These are phyloP conservation scores for Penicillium daleae DNA, from an alignment of 495 filamentous ascomycete genomes.

Conservation along the genomic window DNA sequence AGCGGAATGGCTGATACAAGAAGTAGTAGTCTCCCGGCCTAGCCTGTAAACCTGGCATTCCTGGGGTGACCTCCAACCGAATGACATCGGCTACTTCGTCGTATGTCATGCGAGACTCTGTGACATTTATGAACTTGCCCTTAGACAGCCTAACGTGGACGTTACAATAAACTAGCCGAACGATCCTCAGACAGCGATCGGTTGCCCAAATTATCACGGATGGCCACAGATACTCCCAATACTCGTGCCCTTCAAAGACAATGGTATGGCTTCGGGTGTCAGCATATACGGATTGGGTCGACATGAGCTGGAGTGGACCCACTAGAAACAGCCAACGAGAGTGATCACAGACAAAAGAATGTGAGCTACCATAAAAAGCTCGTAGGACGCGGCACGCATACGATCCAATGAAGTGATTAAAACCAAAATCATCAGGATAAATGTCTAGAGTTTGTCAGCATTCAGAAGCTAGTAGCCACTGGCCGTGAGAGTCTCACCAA, in stretches of 20 bases:
- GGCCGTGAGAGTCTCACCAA: slow-evolving; percentile 25
- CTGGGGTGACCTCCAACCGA: slow-evolving; percentile 48
- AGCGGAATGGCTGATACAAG: slow-evolving; percentile 54
- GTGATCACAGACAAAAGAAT: slow-evolving; percentile 54
- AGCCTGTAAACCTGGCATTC: slow-evolving; percentile 36
- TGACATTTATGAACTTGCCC: slow-evolving; percentile 26
- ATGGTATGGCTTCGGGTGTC: slow-evolving; percentile 47
- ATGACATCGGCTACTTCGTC: slow-evolving; percentile 54
- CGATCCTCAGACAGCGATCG: slow-evolving; percentile 53
- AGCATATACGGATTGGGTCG: not conserved
- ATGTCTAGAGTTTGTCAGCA: slow-evolving; percentile 40
- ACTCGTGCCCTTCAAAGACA: slow-evolving; percentile 50
- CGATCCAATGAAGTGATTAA: slow-evolving; percentile 50
- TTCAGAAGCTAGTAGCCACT: not conserved
- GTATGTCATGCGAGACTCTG: slow-evolving; percentile 46
- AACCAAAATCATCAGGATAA: slow-evolving; percentile 51
- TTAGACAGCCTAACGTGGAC: slow-evolving; percentile 30
- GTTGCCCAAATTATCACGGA: slow-evolving; percentile 53
- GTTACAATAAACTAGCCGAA: slow-evolving; percentile 55
- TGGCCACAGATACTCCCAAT: slow-evolving; percentile 58
- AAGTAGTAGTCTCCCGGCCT: slow-evolving; percentile 60
- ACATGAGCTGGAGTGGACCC: slow-evolving; percentile 21
- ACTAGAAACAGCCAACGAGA: slow-evolving; percentile 59
- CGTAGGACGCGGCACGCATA: slow-evolving; percentile 53
- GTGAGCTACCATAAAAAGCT: slow-evolving; percentile 58